phyloP scores from a whole-genome alignment of 2,329 filamentous ascomycete genomes.

The Verticillium tricorpus region DNA sequence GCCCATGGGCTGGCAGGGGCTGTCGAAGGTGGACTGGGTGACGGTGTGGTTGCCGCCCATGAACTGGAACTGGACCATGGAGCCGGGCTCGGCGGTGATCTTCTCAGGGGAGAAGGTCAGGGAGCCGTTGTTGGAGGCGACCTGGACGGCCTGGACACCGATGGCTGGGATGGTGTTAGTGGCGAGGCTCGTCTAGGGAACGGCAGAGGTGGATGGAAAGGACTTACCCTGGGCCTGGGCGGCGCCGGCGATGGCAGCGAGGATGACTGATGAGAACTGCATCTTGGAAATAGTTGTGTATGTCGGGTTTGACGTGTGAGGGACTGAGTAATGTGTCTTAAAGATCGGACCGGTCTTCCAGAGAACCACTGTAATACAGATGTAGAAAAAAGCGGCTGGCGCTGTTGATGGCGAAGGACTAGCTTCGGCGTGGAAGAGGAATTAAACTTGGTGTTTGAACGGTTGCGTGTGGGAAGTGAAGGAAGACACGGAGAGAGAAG shows the following conservation, averaged over 20 bases:
- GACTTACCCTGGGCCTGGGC: slow-evolving; percentile 42
- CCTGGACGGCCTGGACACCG: slow-evolving; percentile 60
- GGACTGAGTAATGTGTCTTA: background rate
- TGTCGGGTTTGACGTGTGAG: background rate
- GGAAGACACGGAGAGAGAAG: slow-evolving; percentile 20
- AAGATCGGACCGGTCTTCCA: slow-evolving; percentile 6
- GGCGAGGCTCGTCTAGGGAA: background rate
- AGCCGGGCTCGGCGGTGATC: slow-evolving; percentile 57
- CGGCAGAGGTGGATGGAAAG: background rate
- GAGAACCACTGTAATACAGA: slow-evolving; percentile 6
- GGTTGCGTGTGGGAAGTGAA: slow-evolving; percentile 13
- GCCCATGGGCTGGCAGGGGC: slow-evolving; percentile 55
- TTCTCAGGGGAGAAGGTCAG: slow-evolving; percentile 63
- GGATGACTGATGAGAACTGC: slow-evolving; percentile 43
- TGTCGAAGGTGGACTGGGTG: slow-evolving; percentile 70
- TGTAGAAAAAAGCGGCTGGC: slow-evolving; percentile 36
- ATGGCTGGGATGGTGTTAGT: slow-evolving; percentile 21
- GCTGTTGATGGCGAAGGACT: slow-evolving; percentile 40
- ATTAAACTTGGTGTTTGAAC: slow-evolving; percentile 8
- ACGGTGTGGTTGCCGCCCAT: slow-evolving; percentile 70
- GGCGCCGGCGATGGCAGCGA: slow-evolving; percentile 42
- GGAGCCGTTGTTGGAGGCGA: slow-evolving; percentile 50
- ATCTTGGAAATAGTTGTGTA: slow-evolving; percentile 33
- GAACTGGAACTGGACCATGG: slow-evolving; percentile 65
- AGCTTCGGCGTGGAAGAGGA: slow-evolving; percentile 33